Conservation (phyloP, 192 early-diverging fungal species). For the Mortierella hygrophila region DNA sequence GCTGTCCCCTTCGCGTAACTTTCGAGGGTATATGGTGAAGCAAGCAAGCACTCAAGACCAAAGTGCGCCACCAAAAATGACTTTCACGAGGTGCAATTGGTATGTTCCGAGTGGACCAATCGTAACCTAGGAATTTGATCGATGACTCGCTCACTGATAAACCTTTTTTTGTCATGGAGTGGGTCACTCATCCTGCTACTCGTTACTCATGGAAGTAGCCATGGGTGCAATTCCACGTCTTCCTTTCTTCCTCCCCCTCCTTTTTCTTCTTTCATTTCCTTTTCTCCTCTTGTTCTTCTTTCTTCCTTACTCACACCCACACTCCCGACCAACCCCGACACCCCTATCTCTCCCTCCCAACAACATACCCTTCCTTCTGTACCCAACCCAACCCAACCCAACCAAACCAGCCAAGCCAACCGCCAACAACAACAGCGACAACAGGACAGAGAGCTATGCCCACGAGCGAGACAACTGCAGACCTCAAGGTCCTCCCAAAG, state of each 20-base stretch:
- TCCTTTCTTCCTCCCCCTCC: neutral
- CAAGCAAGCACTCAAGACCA: no score
- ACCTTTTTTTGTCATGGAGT: neutral
- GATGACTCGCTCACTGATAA: neutral
- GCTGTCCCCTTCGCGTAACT: no score
- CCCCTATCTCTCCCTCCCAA: neutral
- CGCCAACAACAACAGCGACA: neutral
- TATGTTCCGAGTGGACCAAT: neutral
- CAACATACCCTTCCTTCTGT: neutral
- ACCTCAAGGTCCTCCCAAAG: neutral
- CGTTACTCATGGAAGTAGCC: neutral
- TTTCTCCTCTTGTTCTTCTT: neutral
- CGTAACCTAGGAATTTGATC: neutral
- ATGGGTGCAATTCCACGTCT: neutral
- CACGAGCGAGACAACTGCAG: neutral
- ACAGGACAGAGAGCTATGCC: neutral
- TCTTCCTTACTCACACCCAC: neutral
- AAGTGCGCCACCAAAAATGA: neutral
- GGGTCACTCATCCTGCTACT: neutral
- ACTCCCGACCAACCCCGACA: neutral
- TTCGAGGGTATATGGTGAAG: neutral
- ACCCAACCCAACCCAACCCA: neutral
- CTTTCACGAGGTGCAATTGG: neutral
- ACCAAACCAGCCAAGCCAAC: neutral
- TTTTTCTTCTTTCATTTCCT: neutral